A percentile compares a stretch with the other conserved stretches of the same genome.
These are phyloP conservation scores for Lasiodiplodia theobromae DNA, from an alignment of 2,329 filamentous ascomycete genomes.

Conservation along the genomic window DNA sequence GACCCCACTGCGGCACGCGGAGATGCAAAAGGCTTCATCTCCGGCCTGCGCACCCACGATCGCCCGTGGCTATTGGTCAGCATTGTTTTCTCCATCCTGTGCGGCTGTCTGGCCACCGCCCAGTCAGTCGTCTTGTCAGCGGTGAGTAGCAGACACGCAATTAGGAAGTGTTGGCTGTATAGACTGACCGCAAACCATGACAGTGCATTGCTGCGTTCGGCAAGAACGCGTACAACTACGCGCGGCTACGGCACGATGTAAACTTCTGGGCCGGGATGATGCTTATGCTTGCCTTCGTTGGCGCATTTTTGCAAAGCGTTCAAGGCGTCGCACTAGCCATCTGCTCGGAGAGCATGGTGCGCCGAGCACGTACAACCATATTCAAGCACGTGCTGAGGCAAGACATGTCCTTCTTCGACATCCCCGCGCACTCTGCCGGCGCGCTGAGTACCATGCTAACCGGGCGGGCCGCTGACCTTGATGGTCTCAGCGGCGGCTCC, in stretches of 20 bases:
- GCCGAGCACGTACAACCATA: constrained; percentile 77
- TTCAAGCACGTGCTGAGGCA: constrained; percentile 88
- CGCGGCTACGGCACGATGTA: constrained; percentile 11
- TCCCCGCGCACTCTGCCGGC: constrained; percentile 84
- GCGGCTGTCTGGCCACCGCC: constrained; percentile 79
- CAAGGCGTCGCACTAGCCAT: constrained; percentile 72
- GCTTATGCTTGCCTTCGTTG: constrained; percentile 27
- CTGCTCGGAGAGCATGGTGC: constrained; percentile 82
- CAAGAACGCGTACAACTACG: constrained; percentile 12
- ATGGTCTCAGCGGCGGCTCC: constrained; percentile 82
- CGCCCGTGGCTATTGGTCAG: constrained; percentile 58
- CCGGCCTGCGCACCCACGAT: neutral
- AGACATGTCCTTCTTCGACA: constrained; percentile 88
- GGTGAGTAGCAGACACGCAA: neutral
- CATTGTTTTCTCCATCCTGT: constrained; percentile 75
- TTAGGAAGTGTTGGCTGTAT: neutral
- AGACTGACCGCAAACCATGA: neutral
- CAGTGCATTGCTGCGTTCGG: constrained; percentile 25
- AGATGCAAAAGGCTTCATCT: neutral
- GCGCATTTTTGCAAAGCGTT: neutral
- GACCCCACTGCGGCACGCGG: neutral
- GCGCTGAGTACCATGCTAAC: constrained; percentile 84
- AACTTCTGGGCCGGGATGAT: constrained; percentile 30
- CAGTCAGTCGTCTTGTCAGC: constrained; percentile 62
- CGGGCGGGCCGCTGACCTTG: constrained; percentile 84